Conservation (phyloP, 345 rosid genomes). For the Anacardium occidentale region DNA sequence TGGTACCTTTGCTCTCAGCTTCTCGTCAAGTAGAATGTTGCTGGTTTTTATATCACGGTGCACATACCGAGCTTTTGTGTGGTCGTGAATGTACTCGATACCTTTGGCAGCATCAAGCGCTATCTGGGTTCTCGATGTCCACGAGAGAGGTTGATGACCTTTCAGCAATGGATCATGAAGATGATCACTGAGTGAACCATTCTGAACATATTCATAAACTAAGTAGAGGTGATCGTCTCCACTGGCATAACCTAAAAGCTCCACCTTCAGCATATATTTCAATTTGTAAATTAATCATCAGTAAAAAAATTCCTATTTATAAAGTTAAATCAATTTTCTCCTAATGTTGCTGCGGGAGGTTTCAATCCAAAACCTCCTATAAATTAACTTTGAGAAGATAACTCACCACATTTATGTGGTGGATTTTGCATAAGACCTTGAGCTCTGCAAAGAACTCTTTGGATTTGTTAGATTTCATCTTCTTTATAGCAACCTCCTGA, state of each 20-base stretch:
- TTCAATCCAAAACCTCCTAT: too few species aligned
- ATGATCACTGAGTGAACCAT: slow-evolving; percentile 60
- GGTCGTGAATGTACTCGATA: slow-evolving; percentile 67
- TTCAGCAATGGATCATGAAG: slow-evolving; percentile 58
- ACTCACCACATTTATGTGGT: slow-evolving; percentile 67
- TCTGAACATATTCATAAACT: slow-evolving; percentile 52
- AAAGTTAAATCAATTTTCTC: too few species aligned
- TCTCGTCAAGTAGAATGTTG: slow-evolving; percentile 59
- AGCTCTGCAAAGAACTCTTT: slow-evolving; percentile 70
- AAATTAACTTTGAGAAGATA: background rate
- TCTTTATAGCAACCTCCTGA: slow-evolving; percentile 69
- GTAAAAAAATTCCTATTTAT: too few species aligned
- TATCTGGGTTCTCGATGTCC: slow-evolving; percentile 64
- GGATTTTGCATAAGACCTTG: slow-evolving; percentile 64
- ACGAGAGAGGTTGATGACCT: slow-evolving; percentile 60
- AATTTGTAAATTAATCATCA: too few species aligned
- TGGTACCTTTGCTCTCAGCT: slow-evolving; percentile 60
- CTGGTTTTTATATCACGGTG: slow-evolving; percentile 66
- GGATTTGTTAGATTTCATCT: slow-evolving; percentile 68
- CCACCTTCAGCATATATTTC: slow-evolving; percentile 41
- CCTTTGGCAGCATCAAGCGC: slow-evolving; percentile 68
- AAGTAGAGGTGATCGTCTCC: slow-evolving; percentile 69
- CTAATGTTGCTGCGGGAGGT: too few species aligned
- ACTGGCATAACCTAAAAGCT: slow-evolving; percentile 57
- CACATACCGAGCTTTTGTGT: slow-evolving; percentile 60